A percentile compares a stretch with the other conserved stretches of the same genome.
Conservation (phyloP, 2,329 filamentous ascomycete species). For the Rhinocladiella similis region DNA sequence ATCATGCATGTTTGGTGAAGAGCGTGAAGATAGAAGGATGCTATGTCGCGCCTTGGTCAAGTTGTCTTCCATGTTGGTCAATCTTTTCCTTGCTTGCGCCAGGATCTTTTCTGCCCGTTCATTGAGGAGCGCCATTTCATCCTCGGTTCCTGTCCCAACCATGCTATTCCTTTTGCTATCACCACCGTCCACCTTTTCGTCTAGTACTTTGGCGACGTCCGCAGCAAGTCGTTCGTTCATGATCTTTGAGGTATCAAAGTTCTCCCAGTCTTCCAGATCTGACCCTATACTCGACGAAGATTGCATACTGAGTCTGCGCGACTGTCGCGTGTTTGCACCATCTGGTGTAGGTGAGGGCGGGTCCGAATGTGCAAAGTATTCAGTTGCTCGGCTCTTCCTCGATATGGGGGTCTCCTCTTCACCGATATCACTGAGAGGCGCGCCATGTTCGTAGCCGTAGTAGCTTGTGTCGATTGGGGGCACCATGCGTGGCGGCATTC, state of each 20-base stretch:
- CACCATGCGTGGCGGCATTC: conserved; percentile 19
- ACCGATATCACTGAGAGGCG: conserved; percentile 47
- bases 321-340: background rate
- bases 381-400: conserved; percentile 14
- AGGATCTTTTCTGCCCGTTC: conserved; percentile 85
- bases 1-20: conserved; percentile 48
- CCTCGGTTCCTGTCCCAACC: conserved; percentile 49
- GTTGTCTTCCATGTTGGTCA: conserved; percentile 94
- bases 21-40: conserved; percentile 54
- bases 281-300: conserved; percentile 37
- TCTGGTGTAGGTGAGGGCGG: conserved; percentile 20
- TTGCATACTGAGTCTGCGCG: conserved; percentile 51
- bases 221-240: conserved; percentile 28
- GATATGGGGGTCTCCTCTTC: conserved; percentile 40
- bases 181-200: conserved; percentile 33
- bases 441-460: conserved; percentile 40
- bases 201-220: conserved; percentile 29
- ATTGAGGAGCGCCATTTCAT: conserved; percentile 74
- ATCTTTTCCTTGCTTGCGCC: conserved; percentile 83
- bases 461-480: conserved; percentile 27
- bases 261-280: conserved; percentile 31
- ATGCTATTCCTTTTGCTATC: conserved; percentile 35
- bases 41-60: conserved; percentile 74
- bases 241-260: conserved; percentile 28
- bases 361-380: conserved; percentile 5